A percentile compares a stretch with the other conserved stretches of the same genome.
Conservation (phyloP, 2,329 filamentous ascomycete species). For the Colletotrichum cereale region DNA sequence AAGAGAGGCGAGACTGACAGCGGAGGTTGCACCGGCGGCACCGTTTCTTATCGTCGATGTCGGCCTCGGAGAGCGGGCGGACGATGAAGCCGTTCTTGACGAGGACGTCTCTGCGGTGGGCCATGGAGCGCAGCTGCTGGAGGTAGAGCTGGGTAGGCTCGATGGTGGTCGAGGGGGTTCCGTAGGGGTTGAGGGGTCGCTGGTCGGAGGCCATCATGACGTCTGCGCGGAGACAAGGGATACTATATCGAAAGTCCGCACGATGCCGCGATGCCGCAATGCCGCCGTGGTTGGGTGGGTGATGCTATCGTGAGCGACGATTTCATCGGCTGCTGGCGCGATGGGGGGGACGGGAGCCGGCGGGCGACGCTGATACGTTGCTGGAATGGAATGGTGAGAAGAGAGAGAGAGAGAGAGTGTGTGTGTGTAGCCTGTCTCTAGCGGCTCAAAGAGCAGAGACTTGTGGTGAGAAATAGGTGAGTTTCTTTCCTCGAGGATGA, state of each 20-base stretch:
- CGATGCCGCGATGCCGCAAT: no score
- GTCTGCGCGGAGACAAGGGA: not conserved
- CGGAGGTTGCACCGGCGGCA: constrained; percentile 46
- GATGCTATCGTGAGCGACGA: not conserved
- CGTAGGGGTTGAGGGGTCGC: constrained; percentile 21
- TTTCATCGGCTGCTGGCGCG: not conserved
- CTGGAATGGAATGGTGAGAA: not conserved
- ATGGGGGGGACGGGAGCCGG: not conserved
- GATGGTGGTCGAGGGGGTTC: constrained; percentile 35
- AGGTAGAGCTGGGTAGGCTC: constrained; percentile 42
- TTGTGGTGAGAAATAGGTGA: not conserved
- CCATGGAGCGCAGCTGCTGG: constrained; percentile 39
- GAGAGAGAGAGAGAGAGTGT: no score
- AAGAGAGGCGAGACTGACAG: constrained; percentile 7
- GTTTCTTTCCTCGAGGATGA: no score
- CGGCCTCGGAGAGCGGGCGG: constrained; percentile 43
- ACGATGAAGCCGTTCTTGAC: constrained; percentile 47
- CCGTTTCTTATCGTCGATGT: constrained; percentile 49
- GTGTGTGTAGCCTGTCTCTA: no score
- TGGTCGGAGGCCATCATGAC: constrained; percentile 14
- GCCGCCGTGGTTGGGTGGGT: not conserved
- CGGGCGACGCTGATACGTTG: not conserved
- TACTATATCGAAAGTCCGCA: not conserved
- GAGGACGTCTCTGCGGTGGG: constrained; percentile 42
- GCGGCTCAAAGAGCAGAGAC: not conserved